phyloP scores from a whole-genome alignment of 108 stramenopile species.

The Parmales sp. region DNA sequence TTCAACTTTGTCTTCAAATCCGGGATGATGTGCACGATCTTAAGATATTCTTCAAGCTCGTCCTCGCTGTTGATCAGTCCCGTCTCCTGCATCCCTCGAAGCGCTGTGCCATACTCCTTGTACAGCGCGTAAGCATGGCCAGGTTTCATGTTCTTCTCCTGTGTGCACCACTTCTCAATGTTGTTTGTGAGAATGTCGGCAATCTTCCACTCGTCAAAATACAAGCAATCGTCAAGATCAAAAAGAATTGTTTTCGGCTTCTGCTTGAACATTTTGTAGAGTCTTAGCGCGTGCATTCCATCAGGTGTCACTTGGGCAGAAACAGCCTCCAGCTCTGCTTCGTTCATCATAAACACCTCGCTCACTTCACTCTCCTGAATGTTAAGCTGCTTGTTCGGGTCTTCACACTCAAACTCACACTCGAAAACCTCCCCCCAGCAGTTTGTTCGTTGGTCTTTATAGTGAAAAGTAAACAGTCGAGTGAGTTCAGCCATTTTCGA shows the following conservation, averaged over 20 bases:
- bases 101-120: constrained; percentile 43
- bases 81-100: too few relatives aligned
- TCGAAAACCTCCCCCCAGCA: constrained; percentile 52
- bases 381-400: too few relatives aligned
- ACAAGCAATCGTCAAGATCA: constrained; percentile 64
- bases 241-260: constrained; percentile 44
- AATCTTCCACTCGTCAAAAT: constrained; percentile 55
- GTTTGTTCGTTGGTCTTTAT: constrained; percentile 38
- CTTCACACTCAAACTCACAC: constrained; percentile 3
- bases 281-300: constrained; percentile 31
- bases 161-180: constrained; percentile 51
- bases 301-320: too few relatives aligned
- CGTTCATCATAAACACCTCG: constrained; percentile 26
- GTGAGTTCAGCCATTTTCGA: background rate
- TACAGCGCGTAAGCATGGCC: constrained; percentile 54
- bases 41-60: constrained; percentile 28
- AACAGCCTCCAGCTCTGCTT: constrained; percentile 37
- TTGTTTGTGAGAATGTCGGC: constrained; percentile 38
- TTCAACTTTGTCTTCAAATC: too few relatives aligned
- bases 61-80: constrained; percentile 36
- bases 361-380: constrained; percentile 45
- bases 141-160: constrained; percentile 16
- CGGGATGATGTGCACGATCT: background rate
- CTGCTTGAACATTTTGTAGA: constrained; percentile 17
- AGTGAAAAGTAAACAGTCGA: constrained; percentile 44